phyloP scores from a whole-genome alignment of 2,329 filamentous ascomycete species.

The Diaporthe sp. region DNA sequence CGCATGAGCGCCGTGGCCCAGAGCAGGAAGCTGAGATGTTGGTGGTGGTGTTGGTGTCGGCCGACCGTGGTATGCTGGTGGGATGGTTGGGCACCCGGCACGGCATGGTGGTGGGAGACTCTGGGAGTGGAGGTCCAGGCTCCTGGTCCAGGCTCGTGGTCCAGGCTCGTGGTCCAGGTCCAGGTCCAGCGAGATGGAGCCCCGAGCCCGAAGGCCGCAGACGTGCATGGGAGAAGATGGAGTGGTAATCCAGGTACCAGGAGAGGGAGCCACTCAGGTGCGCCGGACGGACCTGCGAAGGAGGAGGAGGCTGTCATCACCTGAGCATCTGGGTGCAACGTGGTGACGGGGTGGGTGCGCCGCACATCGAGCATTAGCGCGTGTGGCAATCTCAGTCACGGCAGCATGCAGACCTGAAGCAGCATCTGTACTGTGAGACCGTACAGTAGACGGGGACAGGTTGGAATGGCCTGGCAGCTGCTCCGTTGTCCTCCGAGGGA shows the following conservation, averaged over 20 bases:
- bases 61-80: background rate
- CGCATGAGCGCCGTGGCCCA: slow-evolving; percentile 10
- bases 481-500: background rate
- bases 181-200: background rate
- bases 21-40: slow-evolving; percentile 26
- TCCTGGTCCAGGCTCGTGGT: background rate
- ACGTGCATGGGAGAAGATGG: slow-evolving; percentile 14
- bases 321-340: slow-evolving; percentile 20
- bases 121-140: background rate
- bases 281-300: background rate
- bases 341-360: slow-evolving; percentile 28
- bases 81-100: background rate
- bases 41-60: background rate
- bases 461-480: slow-evolving; percentile 1
- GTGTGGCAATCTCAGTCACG: slow-evolving; percentile 9
- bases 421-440: background rate
- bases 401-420: slow-evolving; percentile 20
- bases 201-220: background rate
- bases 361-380: slow-evolving; percentile 21
- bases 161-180: background rate
- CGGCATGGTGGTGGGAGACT: background rate
- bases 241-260: slow-evolving; percentile 34
- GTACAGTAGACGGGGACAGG: background rate
- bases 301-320: slow-evolving; percentile 16
- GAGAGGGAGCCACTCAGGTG: slow-evolving; percentile 22